These are phyloP conservation scores for Cymodocea nodosa DNA, from an alignment of 116 monocot species.

Conservation along the genomic window DNA sequence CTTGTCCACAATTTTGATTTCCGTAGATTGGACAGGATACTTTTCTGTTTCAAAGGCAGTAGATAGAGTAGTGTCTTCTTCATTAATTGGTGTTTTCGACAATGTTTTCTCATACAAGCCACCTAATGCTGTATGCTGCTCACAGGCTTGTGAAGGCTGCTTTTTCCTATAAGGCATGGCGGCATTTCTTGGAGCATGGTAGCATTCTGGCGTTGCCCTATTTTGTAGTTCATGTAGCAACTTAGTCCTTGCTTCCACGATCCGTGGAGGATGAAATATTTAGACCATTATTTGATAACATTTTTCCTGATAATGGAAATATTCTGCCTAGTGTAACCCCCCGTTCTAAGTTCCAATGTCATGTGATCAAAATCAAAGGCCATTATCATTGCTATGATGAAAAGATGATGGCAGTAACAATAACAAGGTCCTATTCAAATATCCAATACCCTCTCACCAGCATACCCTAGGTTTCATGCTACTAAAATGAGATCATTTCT, in stretches of 20 bases:
- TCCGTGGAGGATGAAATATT: conserved; percentile 24
- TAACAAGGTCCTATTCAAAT: too few species aligned
- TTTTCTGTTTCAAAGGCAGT: conserved; percentile 60
- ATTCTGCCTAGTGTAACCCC: too few species aligned
- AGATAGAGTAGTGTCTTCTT: conserved; percentile 21
- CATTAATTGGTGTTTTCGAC: conserved; percentile 2
- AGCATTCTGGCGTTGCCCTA: conserved; percentile 23
- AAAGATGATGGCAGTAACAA: too few species aligned
- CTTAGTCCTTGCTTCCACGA: conserved; percentile 57
- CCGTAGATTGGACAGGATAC: conserved; percentile 36
- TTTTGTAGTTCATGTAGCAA: conserved; percentile 44
- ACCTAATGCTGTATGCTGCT: conserved; percentile 7
- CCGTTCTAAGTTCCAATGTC: too few species aligned
- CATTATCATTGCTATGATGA: too few species aligned
- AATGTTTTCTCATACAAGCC: conserved; percentile 3
- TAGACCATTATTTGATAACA: too few species aligned
- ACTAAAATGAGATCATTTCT: too few species aligned
- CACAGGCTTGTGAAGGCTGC: too few species aligned
- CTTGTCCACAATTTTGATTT: conserved; percentile 65
- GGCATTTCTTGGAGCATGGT: conserved; percentile 4
- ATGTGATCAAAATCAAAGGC: too few species aligned
- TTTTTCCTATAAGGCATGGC: conserved; percentile 14
- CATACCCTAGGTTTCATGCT: too few species aligned
- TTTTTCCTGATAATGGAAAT: too few species aligned
- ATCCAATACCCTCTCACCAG: too few species aligned